Evolutionary conservation across 192 early-diverging fungal species (phyloP), one percentile per base, ranked within the genome.

Genomic region (Mortierella claussenii): DNA sequence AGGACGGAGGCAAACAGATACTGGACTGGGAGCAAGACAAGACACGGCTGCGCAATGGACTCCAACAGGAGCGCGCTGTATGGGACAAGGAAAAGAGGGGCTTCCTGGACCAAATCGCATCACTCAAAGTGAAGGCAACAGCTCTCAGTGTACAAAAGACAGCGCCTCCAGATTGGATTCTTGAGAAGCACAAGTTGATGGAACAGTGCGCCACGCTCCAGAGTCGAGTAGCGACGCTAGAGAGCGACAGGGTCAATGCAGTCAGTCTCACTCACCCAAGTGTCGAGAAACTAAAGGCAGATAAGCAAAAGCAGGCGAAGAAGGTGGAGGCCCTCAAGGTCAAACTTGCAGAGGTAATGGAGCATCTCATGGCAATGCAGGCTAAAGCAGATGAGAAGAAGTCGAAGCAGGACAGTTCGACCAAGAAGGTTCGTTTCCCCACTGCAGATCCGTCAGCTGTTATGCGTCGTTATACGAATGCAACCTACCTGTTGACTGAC

Each of bases 51-150:
- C 50, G 52, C 42, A 45, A 76, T 15, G 54, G 36, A 24, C 26
- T 66, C n/a, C 54, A 66, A 40, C 44, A 67, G n/a, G 73, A 67
- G 21, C 45, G 55, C 15, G 44, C 32, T 21, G 6, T 11, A 2
- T 76, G 73, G 73, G 73, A 55, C 17, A 55, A 54, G 33, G 73
- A 76, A 17, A 76, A 67, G 45, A 66, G 57, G 15, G 57, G 51
- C 3, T 62, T 67, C 10, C n/a, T 61, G 49, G 73, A 76, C n/a
- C 73, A 76, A 31, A 67, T 76, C 23, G 73, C 65, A 1, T 76
- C 73, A 1, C 46, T 76, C 34, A 76, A 76, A 40, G 47, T 76
- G 64, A 76, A 76, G 18, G 40, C 49, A 11, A 43, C 63, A 6
- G 24, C 62, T 18, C 52, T 75, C 23, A 31, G 58, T 23, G 13